Evolutionary conservation across 1,284 basidiomycete genomes (phyloP).

Genomic region (Phylloporus sp.): DNA sequence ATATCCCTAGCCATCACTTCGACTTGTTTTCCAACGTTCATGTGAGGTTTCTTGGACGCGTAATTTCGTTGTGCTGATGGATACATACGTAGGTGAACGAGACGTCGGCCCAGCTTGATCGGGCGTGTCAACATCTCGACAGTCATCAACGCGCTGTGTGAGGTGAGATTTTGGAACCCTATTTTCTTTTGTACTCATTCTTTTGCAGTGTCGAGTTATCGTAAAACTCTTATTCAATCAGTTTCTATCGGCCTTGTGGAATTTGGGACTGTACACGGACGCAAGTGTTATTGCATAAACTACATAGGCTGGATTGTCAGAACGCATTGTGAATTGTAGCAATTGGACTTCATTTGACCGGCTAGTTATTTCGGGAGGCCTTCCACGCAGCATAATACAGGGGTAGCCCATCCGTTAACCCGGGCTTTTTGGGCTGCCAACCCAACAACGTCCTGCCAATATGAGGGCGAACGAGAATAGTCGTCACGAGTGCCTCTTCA

Average conservation of each 20-base stretch:
- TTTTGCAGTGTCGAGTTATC: background rate
- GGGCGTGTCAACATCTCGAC: slow-evolving; percentile 32
- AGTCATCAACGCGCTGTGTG: background rate
- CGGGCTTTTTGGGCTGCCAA: slow-evolving; percentile 34
- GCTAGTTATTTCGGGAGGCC: slow-evolving; percentile 20
- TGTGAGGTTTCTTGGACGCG: slow-evolving; percentile 41
- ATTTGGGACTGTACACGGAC: background rate
- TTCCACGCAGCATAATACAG: slow-evolving; percentile 33
- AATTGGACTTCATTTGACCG: background rate
- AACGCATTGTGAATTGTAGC: background rate
- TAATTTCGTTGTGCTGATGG: background rate
- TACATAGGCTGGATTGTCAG: background rate
- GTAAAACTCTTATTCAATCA: background rate
- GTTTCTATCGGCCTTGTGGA: background rate
- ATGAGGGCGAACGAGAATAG: slow-evolving; percentile 28
- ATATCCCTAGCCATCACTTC: slow-evolving; percentile 75
- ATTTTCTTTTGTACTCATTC: background rate
- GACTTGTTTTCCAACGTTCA: slow-evolving; percentile 60
- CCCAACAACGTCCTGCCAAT: slow-evolving; percentile 34
- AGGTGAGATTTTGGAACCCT: background rate
- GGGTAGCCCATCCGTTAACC: slow-evolving; percentile 31
- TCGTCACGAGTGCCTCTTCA: slow-evolving; percentile 29
- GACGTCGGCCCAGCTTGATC: slow-evolving; percentile 35
- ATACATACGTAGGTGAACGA: slow-evolving; percentile 22
- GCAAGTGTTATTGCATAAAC: background rate